phyloP scores from a whole-genome alignment of 202 grass and related monocot species.

The Tripidium arundinaceum region DNA sequence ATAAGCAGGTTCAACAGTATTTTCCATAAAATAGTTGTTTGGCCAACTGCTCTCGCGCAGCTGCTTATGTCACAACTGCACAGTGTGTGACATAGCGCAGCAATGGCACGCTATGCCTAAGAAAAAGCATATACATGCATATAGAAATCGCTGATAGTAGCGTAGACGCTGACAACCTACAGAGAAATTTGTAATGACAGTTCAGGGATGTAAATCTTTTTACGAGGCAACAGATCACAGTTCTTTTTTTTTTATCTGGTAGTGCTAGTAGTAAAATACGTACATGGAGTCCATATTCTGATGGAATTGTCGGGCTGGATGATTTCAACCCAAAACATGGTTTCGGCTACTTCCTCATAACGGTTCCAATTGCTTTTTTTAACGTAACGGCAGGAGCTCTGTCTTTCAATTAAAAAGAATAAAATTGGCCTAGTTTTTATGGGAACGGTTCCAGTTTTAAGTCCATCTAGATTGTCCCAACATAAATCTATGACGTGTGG shows the following conservation, averaged over 20 bases:
- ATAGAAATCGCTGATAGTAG: constrained; percentile 53
- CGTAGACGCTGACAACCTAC: constrained; percentile 48
- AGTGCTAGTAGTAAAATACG: neutral
- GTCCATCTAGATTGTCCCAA: too few species aligned
- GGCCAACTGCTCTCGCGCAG: constrained; percentile 3
- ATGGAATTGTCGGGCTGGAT: neutral
- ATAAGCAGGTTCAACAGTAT: constrained; percentile 39
- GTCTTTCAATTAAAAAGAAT: too few species aligned
- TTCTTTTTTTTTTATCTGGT: constrained; percentile 4
- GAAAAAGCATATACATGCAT: constrained; percentile 33
- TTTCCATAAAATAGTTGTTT: constrained; percentile 1
- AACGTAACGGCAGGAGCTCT: too few species aligned
- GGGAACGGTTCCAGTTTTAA: too few species aligned
- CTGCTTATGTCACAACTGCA: constrained; percentile 34
- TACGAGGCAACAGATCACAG: constrained; percentile 28
- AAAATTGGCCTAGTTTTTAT: too few species aligned
- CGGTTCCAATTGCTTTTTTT: too few species aligned
- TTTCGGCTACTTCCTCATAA: neutral
- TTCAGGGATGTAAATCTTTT: constrained; percentile 58
- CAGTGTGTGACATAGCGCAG: constrained; percentile 34
- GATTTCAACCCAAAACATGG: neutral
- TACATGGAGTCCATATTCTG: neutral
- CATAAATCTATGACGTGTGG: too few species aligned
- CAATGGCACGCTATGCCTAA: constrained; percentile 35
- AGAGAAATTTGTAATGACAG: constrained; percentile 45